Evolutionary conservation across 2,329 filamentous ascomycete species (phyloP), one percentile per base, ranked within the genome.

Genomic region (Penicillium freii): DNA sequence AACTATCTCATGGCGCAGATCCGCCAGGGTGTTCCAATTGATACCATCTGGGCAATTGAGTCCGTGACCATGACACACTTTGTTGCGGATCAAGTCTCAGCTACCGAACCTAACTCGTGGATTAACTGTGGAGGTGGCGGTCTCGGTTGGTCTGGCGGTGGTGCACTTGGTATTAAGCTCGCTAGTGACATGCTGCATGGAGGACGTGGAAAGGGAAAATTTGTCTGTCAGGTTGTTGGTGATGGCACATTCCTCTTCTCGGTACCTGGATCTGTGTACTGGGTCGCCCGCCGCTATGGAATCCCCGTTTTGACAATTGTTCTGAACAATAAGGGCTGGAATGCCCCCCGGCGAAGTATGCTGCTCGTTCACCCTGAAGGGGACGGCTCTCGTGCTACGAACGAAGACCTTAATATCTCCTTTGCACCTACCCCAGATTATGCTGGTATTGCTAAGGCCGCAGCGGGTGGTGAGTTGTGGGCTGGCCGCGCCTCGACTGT

Each of bases 101-200:
- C 85, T 2, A 86, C 81, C 0, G 68, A 85, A 0, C 89, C 90
- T 0, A 88, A 89, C 0, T 86, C 84, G 0, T 92, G 87, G 87
- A 85, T 93, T 67, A 92, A 92, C 71, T 92, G 89, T 69, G 90
- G 90, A 1, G 90, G 88, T 0, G 90, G 89, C 15, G 90, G 90
- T 2, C 84, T 93, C 0, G 90, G 90, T 2, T 93, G 90, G 90
- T 89, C 86, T 11, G 90, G 89, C 15, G 90, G 90, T 15, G 90
- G 79, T 51, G 87, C 88, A 0, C 73, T 93, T 3, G 90, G 90
- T 2, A 87, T 92, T 68, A 92, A 92, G 70, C 81, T 93, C 8
- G 90, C 88, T 0, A 80, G 81, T 0, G 82, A 87, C 49, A 72
- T 73, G 2, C 73, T 80, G 58, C 75, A 80, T 36, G 79, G 81